These are phyloP conservation scores for Hymenoscyphus albidus DNA, from an alignment of 2,329 filamentous ascomycete genomes.

Conservation along the genomic window DNA sequence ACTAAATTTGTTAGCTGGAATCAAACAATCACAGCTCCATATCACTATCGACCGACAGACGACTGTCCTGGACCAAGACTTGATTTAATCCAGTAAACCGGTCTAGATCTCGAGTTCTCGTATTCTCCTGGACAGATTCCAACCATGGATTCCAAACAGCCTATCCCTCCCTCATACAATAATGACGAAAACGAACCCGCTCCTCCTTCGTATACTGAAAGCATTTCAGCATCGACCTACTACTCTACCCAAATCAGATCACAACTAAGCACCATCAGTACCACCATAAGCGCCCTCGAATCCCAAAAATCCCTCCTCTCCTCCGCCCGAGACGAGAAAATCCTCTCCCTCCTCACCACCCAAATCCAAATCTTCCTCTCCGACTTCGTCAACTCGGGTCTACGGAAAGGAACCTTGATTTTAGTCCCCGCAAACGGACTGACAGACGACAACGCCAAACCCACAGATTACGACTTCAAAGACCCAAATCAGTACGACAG, in stretches of 20 bases:
- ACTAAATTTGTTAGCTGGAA: background rate
- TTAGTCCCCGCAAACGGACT: slow-evolving; percentile 28
- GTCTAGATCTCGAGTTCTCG: background rate
- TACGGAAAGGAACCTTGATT: slow-evolving; percentile 26
- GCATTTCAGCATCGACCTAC: slow-evolving; percentile 21
- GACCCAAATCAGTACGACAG: slow-evolving; percentile 22
- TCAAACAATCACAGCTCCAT: background rate
- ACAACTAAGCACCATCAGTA: slow-evolving; percentile 26
- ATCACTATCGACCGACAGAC: background rate
- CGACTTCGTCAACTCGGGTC: slow-evolving; percentile 26
- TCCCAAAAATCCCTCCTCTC: slow-evolving; percentile 24
- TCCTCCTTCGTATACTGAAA: slow-evolving; percentile 28
- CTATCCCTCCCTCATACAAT: slow-evolving; percentile 3
- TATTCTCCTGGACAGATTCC: background rate
- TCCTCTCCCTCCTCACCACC: slow-evolving; percentile 28
- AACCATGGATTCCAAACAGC: slow-evolving; percentile 25
- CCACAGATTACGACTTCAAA: slow-evolving; percentile 26
- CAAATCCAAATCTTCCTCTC: slow-evolving; percentile 30
- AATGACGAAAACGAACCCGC: slow-evolving; percentile 16
- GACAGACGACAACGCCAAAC: slow-evolving; percentile 23
- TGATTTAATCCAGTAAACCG: background rate
- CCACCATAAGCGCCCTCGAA: slow-evolving; percentile 23
- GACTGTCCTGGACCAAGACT: background rate
- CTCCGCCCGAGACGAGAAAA: slow-evolving; percentile 28
- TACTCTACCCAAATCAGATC: slow-evolving; percentile 27